Base-by-base conservation (phyloP, 2,329 filamentous ascomycete species). In the Trichophyton rubrum region DNA sequence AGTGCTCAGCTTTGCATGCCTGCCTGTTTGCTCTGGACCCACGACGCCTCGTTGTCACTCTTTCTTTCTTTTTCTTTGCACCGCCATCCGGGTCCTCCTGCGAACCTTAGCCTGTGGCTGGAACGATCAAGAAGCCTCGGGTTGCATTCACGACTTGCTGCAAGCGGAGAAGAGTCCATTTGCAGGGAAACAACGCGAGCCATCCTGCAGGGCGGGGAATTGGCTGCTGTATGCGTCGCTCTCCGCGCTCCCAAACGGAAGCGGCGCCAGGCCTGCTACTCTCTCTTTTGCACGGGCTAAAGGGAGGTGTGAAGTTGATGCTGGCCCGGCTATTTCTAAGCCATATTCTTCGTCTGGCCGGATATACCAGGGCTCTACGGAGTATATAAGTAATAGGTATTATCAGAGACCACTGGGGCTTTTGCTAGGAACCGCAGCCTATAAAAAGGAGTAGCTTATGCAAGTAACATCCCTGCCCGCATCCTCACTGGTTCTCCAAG, bases 31-130 rank as follows among this genome's bases (percentile, higher is more conserved):
- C 27, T 33, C 22, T 15, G 13, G 27, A 4, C 6, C 22, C 13
- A 22, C 27, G 13, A n/a, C 11, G 13, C 20, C 27, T 30, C 27
- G 27, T 30, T 30, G 27, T 30, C 27, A 30, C 27, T 30, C 27
- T 30, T 27, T 35, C 27, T 3, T 24, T 20, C 17, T 33, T 33
- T n/a, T 15, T 27, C 1, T 55, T 35, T 55, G 51, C 51, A 55
- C 27, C 51, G 51, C 51, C 51, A 27, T 55, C 51, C 33, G 49
- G 49, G 27, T 24, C 49, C 33, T 35, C 9, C 27, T 35, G 24
- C 13, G n/a, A 55, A 55, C 51, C 40, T 35, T 35, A 55, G 51
- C 33, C 51, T 55, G 51, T 55, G 51, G 51, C 51, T 55, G 51
- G 51, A 55, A 55, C 51, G 51, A 17, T 17, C 11, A 55, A 35